Conservation (phyloP, 2,329 filamentous ascomycete species). For the Graphium sp. region DNA sequence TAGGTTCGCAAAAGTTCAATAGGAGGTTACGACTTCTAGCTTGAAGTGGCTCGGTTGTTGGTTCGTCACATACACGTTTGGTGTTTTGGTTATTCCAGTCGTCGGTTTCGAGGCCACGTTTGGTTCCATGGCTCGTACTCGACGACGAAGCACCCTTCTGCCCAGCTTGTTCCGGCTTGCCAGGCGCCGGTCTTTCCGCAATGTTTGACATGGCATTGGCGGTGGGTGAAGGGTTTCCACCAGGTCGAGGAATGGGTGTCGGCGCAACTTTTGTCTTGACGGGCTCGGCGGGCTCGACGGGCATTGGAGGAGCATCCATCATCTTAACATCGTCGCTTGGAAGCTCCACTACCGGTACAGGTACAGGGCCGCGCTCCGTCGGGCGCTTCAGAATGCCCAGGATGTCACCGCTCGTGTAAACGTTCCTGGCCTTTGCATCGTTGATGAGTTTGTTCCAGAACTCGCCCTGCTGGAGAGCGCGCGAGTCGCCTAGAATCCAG, state of each 20-base stretch:
- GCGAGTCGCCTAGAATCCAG: conserved; percentile 89
- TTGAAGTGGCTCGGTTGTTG: too few species aligned
- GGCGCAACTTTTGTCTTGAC: background rate
- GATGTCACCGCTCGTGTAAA: conserved; percentile 56
- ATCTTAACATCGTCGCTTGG: too few species aligned
- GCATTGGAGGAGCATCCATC: conserved; percentile 14
- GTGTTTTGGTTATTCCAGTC: too few species aligned
- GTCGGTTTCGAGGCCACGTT: too few species aligned
- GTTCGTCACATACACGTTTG: too few species aligned
- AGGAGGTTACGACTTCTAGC: too few species aligned
- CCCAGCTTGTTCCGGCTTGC: background rate
- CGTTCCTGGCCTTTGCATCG: conserved; percentile 57
- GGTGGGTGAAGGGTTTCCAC: background rate
- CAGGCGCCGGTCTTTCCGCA: background rate
- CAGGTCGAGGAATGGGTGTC: background rate
- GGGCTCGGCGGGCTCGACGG: conserved; percentile 5
- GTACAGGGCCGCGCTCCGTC: too few species aligned
- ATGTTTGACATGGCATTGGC: background rate
- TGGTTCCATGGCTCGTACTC: too few species aligned
- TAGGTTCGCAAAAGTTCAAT: background rate
- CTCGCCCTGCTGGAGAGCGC: conserved; percentile 69
- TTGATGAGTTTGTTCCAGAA: conserved; percentile 82
- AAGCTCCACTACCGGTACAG: too few species aligned
- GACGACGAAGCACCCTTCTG: background rate
- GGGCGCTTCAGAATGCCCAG: conserved; percentile 28